Evolutionary conservation across 176 grass and related monocot species (phyloP).

Genomic region (Carex scoparia): DNA sequence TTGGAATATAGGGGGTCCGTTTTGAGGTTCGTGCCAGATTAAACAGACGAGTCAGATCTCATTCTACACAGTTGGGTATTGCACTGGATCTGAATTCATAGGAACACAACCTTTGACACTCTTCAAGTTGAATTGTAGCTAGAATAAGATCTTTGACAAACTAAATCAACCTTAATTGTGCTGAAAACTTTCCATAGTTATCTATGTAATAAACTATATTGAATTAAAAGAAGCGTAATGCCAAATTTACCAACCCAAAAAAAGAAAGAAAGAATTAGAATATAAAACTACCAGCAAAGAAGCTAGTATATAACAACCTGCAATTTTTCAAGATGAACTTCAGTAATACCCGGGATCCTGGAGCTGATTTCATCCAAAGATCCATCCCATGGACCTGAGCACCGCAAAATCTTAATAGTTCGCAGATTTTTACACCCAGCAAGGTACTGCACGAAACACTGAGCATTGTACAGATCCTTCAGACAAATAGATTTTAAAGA

Average conservation of each 20-base stretch:
- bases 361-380: conserved; percentile 45
- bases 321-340: conserved; percentile 92
- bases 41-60: too few species aligned
- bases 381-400: conserved; percentile 76
- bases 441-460: conserved; percentile 67
- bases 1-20: too few species aligned
- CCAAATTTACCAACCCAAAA: background rate
- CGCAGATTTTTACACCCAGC: conserved; percentile 50
- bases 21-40: too few species aligned
- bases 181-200: background rate
- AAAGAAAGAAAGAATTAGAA: background rate
- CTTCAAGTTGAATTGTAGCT: background rate
- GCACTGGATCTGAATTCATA: too few species aligned
- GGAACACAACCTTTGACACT: background rate
- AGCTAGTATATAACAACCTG: conserved; percentile 28
- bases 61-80: too few species aligned
- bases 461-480: conserved; percentile 92
- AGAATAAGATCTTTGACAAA: background rate
- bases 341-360: conserved; percentile 35
- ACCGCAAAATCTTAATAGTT: conserved; percentile 63
- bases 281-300: background rate
- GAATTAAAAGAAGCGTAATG: background rate
- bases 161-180: background rate
- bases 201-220: background rate
- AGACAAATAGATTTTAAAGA: conserved; percentile 58